phyloP scores from a whole-genome alignment of 2,329 filamentous ascomycete species.

The Alternaria infectoria region DNA sequence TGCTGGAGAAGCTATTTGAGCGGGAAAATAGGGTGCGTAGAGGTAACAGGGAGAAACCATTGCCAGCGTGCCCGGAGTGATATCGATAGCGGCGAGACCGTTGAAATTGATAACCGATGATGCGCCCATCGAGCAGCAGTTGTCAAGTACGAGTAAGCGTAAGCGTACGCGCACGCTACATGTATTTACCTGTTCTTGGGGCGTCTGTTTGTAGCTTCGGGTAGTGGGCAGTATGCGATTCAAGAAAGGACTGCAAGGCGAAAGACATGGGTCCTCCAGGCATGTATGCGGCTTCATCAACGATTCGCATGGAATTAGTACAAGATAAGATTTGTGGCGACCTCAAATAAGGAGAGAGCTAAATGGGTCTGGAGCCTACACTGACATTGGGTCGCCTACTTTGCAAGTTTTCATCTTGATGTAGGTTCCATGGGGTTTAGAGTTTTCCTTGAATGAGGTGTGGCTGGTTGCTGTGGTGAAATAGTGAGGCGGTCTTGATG shows the following conservation, averaged over 20 bases:
- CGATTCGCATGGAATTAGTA: neutral
- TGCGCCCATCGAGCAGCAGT: neutral
- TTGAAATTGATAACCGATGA: neutral
- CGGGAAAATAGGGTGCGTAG: neutral
- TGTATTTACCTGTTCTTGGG: neutral
- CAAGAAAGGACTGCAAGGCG: neutral
- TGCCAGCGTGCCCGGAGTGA: neutral
- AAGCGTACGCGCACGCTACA: neutral
- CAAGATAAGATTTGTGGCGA: neutral
- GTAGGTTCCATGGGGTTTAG: neutral
- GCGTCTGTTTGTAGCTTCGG: neutral
- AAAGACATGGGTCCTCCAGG: neutral
- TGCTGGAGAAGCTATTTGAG: neutral
- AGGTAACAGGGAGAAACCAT: neutral
- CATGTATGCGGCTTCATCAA: neutral
- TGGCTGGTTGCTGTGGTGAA: neutral
- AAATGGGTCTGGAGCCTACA: neutral
- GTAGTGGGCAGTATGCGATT: neutral
- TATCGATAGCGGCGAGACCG: neutral
- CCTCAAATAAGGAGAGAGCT: neutral
- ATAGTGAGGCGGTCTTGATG: neutral
- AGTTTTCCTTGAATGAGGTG: neutral
- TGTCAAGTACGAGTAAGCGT: neutral
- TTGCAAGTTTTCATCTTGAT: neutral
- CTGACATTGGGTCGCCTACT: neutral